Evolutionary conservation across 768 basidiomycete genomes (phyloP).

Genomic region (Tylopilus cervinicoccineus): DNA sequence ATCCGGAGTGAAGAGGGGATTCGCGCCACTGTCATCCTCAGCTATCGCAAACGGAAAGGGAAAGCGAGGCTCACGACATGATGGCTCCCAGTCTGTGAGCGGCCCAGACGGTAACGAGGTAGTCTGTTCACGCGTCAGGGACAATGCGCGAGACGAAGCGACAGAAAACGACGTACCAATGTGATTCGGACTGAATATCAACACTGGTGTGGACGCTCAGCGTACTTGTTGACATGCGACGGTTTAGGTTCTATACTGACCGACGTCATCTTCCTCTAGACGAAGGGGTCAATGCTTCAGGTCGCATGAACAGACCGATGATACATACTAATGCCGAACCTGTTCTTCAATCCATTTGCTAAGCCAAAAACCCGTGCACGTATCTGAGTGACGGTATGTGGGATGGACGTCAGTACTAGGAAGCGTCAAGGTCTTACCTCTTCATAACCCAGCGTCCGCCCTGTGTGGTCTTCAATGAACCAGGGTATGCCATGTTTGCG

Average conservation of each 20-base stretch:
- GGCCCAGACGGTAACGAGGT: constrained; percentile 54
- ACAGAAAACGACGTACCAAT: constrained; percentile 39
- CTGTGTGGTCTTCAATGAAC: constrained; percentile 41
- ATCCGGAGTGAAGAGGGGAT: constrained; percentile 54
- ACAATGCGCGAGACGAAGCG: neutral
- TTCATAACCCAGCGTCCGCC: constrained; percentile 31
- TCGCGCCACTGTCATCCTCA: constrained; percentile 47
- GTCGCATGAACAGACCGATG: neutral
- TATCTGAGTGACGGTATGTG: constrained; percentile 24
- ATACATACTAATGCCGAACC: constrained; percentile 31
- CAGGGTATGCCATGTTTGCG: constrained; percentile 29
- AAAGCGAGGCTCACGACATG: constrained; percentile 44
- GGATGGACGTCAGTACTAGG: neutral
- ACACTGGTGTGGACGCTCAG: constrained; percentile 38
- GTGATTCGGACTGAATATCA: constrained; percentile 66
- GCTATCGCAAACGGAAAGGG: neutral
- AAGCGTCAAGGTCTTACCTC: constrained; percentile 26
- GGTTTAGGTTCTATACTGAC: constrained; percentile 21
- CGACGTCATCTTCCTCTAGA: constrained; percentile 37
- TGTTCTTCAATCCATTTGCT: constrained; percentile 35
- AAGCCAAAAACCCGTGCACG: constrained; percentile 35
- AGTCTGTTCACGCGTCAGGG: constrained; percentile 35
- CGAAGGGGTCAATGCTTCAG: neutral
- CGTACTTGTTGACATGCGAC: neutral
- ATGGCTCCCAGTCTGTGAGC: constrained; percentile 53